Conservation (phyloP, 2,329 filamentous ascomycete genomes). For the Alternaria viburni region DNA sequence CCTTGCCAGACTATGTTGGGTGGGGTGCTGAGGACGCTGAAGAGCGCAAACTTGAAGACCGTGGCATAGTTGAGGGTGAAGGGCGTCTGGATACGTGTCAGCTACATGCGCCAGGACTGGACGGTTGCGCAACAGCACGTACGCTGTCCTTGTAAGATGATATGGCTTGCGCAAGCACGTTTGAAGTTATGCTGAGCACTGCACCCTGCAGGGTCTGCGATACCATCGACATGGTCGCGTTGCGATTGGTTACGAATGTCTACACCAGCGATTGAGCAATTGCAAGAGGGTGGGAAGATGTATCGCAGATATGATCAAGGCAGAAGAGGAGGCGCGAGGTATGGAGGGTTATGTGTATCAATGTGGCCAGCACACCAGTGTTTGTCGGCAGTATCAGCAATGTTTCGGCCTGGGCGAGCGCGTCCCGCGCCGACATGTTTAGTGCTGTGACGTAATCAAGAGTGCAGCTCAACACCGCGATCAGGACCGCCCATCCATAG, state of each 20-base stretch:
- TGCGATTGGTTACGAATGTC: not conserved
- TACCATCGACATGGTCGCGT: constrained; percentile 39
- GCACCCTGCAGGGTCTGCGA: constrained; percentile 65
- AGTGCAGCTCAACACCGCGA: constrained; percentile 9
- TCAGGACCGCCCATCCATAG: constrained; percentile 3
- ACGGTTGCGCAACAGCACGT: constrained; percentile 28
- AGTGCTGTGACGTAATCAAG: constrained; percentile 13
- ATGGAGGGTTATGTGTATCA: constrained; percentile 3
- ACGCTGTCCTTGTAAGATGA: constrained; percentile 67
- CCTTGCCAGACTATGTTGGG: constrained; percentile 89
- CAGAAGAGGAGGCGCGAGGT: not conserved
- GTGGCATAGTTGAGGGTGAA: constrained; percentile 70
- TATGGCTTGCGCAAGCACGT: constrained; percentile 75
- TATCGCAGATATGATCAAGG: not conserved
- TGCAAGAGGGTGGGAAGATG: not conserved
- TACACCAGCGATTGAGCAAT: not conserved
- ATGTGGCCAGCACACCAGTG: constrained; percentile 9
- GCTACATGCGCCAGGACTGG: not conserved
- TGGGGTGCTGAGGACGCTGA: constrained; percentile 74
- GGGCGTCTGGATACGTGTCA: constrained; percentile 55
- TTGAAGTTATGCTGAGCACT: constrained; percentile 70
- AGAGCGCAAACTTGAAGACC: constrained; percentile 78
- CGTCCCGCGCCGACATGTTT: constrained; percentile 2
- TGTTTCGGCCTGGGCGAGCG: constrained; percentile 10
- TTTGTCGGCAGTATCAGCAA: constrained; percentile 8